Conservation (phyloP, 495 filamentous ascomycete genomes). For the Podospora didyma region DNA sequence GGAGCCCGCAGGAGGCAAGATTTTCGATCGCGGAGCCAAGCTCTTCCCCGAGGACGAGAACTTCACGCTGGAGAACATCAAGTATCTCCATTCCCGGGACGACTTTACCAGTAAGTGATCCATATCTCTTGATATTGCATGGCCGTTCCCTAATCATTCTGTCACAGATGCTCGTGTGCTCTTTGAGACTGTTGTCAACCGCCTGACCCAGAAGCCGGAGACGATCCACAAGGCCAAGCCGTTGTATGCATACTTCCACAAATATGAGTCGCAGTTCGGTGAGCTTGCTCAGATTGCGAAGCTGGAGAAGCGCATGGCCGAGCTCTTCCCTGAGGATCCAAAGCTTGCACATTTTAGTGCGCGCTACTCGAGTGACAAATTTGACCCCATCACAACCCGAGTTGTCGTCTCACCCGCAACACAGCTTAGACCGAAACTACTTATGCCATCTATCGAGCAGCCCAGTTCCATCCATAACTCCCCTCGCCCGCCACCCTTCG, state of each 20-base stretch:
- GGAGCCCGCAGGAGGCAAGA: slow-evolving; percentile 83
- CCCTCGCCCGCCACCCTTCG: slow-evolving; percentile 33
- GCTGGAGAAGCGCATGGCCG: slow-evolving; percentile 86
- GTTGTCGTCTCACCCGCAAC: slow-evolving; percentile 76
- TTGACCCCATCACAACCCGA: slow-evolving; percentile 65
- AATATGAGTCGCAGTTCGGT: slow-evolving; percentile 91
- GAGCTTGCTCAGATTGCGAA: slow-evolving; percentile 85
- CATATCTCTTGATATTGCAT: too few relatives aligned
- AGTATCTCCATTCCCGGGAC: slow-evolving; percentile 84
- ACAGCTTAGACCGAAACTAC: slow-evolving; percentile 62
- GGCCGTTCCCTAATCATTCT: too few relatives aligned
- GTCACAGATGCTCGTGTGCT: slow-evolving; percentile 82
- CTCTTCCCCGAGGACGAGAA: slow-evolving; percentile 88
- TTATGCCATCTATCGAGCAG: slow-evolving; percentile 51
- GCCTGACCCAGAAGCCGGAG: slow-evolving; percentile 68
- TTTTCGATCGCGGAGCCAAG: slow-evolving; percentile 90
- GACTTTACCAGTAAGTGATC: slow-evolving; percentile 81
- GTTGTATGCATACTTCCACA: slow-evolving; percentile 84
- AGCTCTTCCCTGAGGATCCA: slow-evolving; percentile 85
- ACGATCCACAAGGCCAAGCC: slow-evolving; percentile 70
- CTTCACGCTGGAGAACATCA: slow-evolving; percentile 90
- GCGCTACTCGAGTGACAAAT: slow-evolving; percentile 59
- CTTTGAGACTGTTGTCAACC: slow-evolving; percentile 86
- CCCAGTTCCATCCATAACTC: slow-evolving; percentile 48
- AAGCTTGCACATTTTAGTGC: slow-evolving; percentile 68